Percentiles rank a stretch among this genome's conserved stretches.
Evolutionary conservation across 768 basidiomycete species (phyloP).

Genomic region (Lactarius tabidus): DNA sequence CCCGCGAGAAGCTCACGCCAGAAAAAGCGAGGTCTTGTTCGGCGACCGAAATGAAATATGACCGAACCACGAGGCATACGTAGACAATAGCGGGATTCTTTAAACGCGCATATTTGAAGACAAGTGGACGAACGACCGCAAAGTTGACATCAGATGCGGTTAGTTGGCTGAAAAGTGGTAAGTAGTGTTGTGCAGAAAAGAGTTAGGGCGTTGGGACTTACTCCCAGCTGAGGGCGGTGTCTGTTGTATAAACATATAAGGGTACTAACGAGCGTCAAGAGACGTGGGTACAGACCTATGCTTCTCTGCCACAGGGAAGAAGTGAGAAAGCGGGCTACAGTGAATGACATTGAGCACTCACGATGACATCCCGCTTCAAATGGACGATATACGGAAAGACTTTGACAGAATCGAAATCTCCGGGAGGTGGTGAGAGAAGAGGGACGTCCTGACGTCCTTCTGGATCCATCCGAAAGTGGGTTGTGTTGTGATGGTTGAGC

Average conservation of each 20-base stretch:
- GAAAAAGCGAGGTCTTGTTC: slow-evolving; percentile 74
- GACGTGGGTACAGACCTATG: slow-evolving; percentile 27
- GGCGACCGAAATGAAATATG: slow-evolving; percentile 69
- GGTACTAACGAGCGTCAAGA: neutral
- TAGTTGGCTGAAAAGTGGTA: slow-evolving; percentile 52
- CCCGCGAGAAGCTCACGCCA: slow-evolving; percentile 64
- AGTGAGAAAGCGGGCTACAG: neutral
- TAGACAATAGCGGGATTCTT: slow-evolving; percentile 73
- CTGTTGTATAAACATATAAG: slow-evolving; percentile 28
- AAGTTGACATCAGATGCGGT: slow-evolving; percentile 83
- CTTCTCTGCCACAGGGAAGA: slow-evolving; percentile 27
- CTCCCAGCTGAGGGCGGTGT: slow-evolving; percentile 78
- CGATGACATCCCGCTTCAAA: slow-evolving; percentile 64
- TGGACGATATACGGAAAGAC: slow-evolving; percentile 81
- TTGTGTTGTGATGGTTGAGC: neutral
- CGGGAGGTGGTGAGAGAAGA: slow-evolving; percentile 54
- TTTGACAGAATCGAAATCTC: slow-evolving; percentile 55
- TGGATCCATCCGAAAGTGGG: slow-evolving; percentile 33
- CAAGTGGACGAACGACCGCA: slow-evolving; percentile 69
- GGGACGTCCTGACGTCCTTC: slow-evolving; percentile 30
- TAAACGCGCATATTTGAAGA: slow-evolving; percentile 72
- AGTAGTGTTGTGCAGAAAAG: slow-evolving; percentile 12
- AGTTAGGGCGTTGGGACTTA: slow-evolving; percentile 38
- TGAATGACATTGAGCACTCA: slow-evolving; percentile 36
- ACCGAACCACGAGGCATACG: slow-evolving; percentile 71